These are phyloP conservation scores for Kluyveromyces nonfermentans DNA, from an alignment of 805 yeast genomes.

Conservation along the genomic window DNA sequence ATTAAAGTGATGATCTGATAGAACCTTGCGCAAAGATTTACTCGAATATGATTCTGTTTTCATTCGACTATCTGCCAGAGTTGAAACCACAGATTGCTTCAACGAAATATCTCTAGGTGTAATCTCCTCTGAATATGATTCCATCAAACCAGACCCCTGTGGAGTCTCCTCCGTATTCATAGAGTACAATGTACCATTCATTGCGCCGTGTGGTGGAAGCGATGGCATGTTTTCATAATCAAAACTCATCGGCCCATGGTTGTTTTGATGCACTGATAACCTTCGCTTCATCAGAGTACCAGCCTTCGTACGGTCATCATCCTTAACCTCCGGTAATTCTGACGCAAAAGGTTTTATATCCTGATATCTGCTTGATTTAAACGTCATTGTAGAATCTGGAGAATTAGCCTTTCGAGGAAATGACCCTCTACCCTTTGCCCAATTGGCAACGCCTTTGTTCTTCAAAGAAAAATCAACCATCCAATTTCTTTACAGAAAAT, in stretches of 20 bases:
- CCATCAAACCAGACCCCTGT: neutral
- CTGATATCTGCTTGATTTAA: conserved; percentile 16
- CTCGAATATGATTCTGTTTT: conserved; percentile 1
- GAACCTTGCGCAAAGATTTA: conserved; percentile 22
- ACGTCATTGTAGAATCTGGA: conserved; percentile 5
- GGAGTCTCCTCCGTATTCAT: neutral
- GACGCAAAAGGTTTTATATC: conserved; percentile 11
- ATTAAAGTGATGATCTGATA: conserved; percentile 36
- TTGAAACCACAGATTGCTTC: neutral
- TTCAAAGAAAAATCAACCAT: conserved; percentile 30
- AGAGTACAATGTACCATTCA: neutral
- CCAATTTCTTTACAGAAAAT: too few species aligned
- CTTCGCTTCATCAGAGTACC: conserved; percentile 37
- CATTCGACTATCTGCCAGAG: conserved; percentile 2
- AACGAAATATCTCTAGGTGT: neutral
- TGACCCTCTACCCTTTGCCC: conserved; percentile 11
- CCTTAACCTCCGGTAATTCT: conserved; percentile 28
- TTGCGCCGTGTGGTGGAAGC: conserved; percentile 19
- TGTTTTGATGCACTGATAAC: conserved; percentile 32
- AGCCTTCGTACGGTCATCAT: conserved; percentile 30
- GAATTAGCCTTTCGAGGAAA: conserved; percentile 6
- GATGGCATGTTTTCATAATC: conserved; percentile 17
- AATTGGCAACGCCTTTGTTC: conserved; percentile 23
- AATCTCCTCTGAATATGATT: neutral
- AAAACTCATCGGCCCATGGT: conserved; percentile 4